These are phyloP conservation scores for Mariannaea sp. DNA, from an alignment of 2,329 filamentous ascomycete species.

Conservation along the genomic window DNA sequence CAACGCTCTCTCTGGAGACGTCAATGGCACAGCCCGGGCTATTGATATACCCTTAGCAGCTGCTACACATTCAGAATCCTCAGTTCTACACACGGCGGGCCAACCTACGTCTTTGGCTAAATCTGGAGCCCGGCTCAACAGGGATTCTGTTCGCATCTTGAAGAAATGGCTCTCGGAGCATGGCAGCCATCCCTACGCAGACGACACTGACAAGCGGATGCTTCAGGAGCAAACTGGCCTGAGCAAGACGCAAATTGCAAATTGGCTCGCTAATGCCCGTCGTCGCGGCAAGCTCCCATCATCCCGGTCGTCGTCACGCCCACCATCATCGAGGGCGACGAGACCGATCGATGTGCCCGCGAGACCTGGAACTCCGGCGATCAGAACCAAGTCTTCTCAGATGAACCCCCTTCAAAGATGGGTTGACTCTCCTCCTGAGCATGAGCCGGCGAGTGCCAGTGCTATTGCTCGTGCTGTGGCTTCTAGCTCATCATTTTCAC, in stretches of 20 bases:
- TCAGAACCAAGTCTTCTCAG: not conserved
- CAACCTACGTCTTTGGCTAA: not conserved
- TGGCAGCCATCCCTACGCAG: conserved; percentile 78
- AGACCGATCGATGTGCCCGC: conserved; percentile 61
- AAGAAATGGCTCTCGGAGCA: conserved; percentile 81
- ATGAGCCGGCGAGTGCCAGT: conserved; percentile 38
- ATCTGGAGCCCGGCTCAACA: conserved; percentile 55
- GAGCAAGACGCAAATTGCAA: conserved; percentile 79
- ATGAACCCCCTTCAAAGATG: conserved; percentile 37
- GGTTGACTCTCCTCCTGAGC: conserved; percentile 39
- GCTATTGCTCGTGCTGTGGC: conserved; percentile 38
- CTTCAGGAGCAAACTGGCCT: conserved; percentile 76
- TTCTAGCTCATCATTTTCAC: conserved; percentile 15
- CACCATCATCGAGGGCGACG: not conserved
- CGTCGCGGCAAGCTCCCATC: conserved; percentile 69
- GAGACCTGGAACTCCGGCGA: conserved; percentile 42
- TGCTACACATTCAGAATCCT: not conserved
- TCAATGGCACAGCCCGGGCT: not conserved
- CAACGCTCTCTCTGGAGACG: not conserved
- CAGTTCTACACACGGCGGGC: not conserved
- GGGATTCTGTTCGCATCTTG: conserved; percentile 73
- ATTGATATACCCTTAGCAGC: not conserved
- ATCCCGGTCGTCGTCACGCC: not conserved
- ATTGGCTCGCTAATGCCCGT: conserved; percentile 86
- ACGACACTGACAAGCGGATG: conserved; percentile 76